Percentiles rank a stretch among this genome's conserved stretches.
These are phyloP conservation scores for Lactarius hengduanensis DNA, from an alignment of 768 basidiomycete species.

Conservation along the genomic window DNA sequence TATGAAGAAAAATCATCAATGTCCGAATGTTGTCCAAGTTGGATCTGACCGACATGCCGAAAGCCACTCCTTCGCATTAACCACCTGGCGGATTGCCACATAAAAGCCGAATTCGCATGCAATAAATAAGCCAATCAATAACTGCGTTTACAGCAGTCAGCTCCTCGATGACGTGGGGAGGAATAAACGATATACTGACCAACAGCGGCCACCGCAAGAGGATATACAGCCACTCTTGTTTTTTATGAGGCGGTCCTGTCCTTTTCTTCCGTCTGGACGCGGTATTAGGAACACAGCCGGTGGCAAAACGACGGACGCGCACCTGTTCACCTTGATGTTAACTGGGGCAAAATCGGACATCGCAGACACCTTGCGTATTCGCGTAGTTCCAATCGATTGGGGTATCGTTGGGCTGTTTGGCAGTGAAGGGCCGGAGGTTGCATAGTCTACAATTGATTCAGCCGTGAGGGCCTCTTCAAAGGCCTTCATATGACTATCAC, in stretches of 20 bases:
- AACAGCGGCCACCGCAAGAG: constrained; percentile 85
- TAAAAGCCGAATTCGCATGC: constrained; percentile 83
- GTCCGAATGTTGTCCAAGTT: not conserved
- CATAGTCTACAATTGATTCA: constrained; percentile 38
- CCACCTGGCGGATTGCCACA: constrained; percentile 83
- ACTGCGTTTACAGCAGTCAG: constrained; percentile 41
- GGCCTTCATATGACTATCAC: constrained; percentile 61
- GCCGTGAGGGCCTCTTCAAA: constrained; percentile 72
- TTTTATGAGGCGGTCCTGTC: constrained; percentile 37
- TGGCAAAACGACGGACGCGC: constrained; percentile 22
- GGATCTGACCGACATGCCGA: constrained; percentile 64
- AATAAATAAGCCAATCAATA: constrained; percentile 82
- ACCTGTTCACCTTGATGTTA: constrained; percentile 80
- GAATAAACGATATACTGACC: constrained; percentile 43
- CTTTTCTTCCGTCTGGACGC: constrained; percentile 40
- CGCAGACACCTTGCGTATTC: constrained; percentile 78
- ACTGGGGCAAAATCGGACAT: constrained; percentile 89
- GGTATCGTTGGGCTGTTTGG: constrained; percentile 30
- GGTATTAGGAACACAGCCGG: not conserved
- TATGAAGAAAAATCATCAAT: constrained; percentile 33
- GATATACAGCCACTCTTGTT: constrained; percentile 73
- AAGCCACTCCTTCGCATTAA: constrained; percentile 93
- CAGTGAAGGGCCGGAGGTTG: constrained; percentile 34
- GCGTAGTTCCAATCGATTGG: constrained; percentile 36
- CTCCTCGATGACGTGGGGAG: not conserved